Conservation (phyloP, 306 rosid species). For the Coriaria nepalensis region DNA sequence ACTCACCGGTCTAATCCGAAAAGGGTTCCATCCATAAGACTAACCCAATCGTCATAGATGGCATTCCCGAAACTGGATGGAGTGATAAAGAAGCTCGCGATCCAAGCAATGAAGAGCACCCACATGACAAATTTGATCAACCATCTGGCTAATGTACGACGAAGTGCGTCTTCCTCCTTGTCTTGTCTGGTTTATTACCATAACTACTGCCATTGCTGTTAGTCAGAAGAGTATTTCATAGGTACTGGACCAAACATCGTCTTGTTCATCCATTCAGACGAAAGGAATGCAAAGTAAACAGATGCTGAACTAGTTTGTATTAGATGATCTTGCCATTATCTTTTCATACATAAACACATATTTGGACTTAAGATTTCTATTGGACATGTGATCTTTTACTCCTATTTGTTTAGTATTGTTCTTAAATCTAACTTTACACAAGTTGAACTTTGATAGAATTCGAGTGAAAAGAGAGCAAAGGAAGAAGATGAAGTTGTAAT, state of each 20-base stretch:
- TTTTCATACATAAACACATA: too few species aligned
- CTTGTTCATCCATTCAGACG: conserved; percentile 1
- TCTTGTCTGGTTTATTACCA: background rate
- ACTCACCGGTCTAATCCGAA: conserved; percentile 34
- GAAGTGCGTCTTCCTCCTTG: background rate
- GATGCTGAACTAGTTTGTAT: too few species aligned
- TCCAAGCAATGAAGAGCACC: conserved; percentile 35
- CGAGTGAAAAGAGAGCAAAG: too few species aligned
- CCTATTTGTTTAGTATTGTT: too few species aligned
- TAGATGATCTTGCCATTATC: too few species aligned
- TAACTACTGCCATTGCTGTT: background rate
- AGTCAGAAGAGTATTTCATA: too few species aligned
- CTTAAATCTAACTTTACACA: too few species aligned
- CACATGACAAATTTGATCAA: conserved; percentile 29
- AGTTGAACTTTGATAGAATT: too few species aligned
- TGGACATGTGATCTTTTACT: too few species aligned
- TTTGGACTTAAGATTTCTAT: too few species aligned
- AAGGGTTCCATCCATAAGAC: conserved; percentile 16
- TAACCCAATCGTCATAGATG: conserved; percentile 7
- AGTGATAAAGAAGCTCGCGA: conserved; percentile 21
- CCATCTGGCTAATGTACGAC: conserved; percentile 23
- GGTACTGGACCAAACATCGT: too few species aligned
- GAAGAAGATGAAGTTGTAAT: too few species aligned
- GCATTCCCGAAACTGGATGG: conserved; percentile 22
- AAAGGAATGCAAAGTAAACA: background rate